Base-by-base conservation (phyloP, 305 asterid genomes). In the Striga hermonthica region DNA sequence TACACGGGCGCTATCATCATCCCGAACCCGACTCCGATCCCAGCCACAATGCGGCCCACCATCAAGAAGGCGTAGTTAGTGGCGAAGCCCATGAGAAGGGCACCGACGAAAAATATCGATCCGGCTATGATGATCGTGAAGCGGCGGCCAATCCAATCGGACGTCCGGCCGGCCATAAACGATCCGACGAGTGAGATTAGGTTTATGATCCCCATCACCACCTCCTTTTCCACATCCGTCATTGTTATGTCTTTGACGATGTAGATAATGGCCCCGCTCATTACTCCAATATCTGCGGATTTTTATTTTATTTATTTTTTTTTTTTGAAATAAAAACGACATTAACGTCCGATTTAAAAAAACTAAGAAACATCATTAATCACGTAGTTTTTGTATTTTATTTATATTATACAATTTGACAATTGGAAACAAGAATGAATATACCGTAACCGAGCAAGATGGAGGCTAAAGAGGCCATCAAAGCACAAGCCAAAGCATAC, bases 371-470 rank as follows among this genome's bases (percentile, higher is more conserved):
- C 9, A 4, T 40, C 9, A 40, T 40, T n/a, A n/a, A n/a, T 5
- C 6, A 40, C 6, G 45, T 40, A 9, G 45, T 5, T 22, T 22
- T 22, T 22, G 3, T 1, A 9, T 5, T 6, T 40, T 5, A 40
- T 40, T 40, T 5, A 40, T 40, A 6, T 9, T 40, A 6, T 9
- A 40, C 5, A 47, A 9, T 9, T 4, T 9, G 10, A 47, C 0
- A 34, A 44, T 22, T 22, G 31, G 5, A 34, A 34, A 40, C 5
- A 41, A 7, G 34, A 60, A 15, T 13, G 9, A 12, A 6, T 9
- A 34, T 63, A 78, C 82, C 82, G 62, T 78, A 78, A 47, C 82
- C 79, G 41, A 78, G 82, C 60, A 74, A 65, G 74, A 74, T 60
- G 60, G 82, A 74, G 47, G 79, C 71, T 72, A 67, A 62, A 41